Base-by-base conservation (phyloP, 768 basidiomycete species). In the Pholiota molesta region DNA sequence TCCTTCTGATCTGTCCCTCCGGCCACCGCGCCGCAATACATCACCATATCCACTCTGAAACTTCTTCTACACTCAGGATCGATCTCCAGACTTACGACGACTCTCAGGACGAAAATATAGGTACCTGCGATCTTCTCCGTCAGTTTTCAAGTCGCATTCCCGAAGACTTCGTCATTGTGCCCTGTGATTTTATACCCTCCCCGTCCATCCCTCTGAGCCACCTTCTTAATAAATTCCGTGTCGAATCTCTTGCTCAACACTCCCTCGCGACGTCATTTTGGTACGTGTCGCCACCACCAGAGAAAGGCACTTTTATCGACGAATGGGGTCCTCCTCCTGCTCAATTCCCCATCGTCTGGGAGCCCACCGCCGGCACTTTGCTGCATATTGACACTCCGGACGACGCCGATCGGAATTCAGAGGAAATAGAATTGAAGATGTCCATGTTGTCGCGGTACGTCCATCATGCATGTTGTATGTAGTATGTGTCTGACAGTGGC, bases 131-230 rank as follows among this genome's bases (percentile, higher is more conserved):
- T 21, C 80, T 96, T 26, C 81, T 97, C 61, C 84, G 86, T 55
- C 86, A 94, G 70, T 93, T 95, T 73, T 82, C 91, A 10, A 77
- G 72, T 52, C 87, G 88, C 52, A 95, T 96, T 64, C 81, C 83
- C 64, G 86, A 86, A 62, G 96, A 97, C 73, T 96, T 97, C 73
- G 84, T 97, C 42, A 74, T 98, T 23, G 83, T 98, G 1, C 91
- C 96, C 7, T 97, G 95, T 70, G 96, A 98, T 73, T 92, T 97
- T 54, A 82, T 95, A 21, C 89, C 95, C 9, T 90, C 95, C 0
- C 78, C 88, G 0, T 77, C 84, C 0, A 80, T 97, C n/a, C 79
- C 89, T 5, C 82, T 98, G 7, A 81, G 82, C 31, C 77, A 75
- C 0, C 75, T 97, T 1, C 78, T 97, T 47, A 87, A 98, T 74